phyloP scores from a whole-genome alignment of 306 rosid genomes.

The Trifolium repens region DNA sequence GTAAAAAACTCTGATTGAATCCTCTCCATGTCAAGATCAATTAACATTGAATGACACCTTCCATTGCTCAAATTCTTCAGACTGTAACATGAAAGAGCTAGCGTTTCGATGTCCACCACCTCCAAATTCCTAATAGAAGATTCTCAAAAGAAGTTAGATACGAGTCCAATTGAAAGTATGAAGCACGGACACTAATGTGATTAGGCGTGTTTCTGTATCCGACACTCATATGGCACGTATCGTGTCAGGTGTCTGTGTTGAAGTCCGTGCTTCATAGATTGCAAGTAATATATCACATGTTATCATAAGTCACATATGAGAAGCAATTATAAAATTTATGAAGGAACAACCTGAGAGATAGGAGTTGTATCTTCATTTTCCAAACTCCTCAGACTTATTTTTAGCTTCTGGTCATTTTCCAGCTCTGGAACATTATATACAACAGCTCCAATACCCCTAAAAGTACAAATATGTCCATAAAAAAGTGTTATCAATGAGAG shows the following conservation, averaged over 20 bases:
- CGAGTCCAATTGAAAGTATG: neutral
- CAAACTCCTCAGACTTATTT: constrained; percentile 81
- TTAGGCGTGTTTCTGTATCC: neutral
- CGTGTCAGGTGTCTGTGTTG: neutral
- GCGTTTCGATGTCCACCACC: constrained; percentile 92
- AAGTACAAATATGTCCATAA: constrained; percentile 25
- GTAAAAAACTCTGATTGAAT: constrained; percentile 22
- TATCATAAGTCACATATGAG: neutral
- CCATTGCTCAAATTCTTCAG: constrained; percentile 68
- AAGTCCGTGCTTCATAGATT: neutral
- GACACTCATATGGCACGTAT: neutral
- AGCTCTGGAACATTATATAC: constrained; percentile 75
- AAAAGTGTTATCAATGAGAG: constrained; percentile 20
- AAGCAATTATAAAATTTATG: constrained; percentile 30
- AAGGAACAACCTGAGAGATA: constrained; percentile 66
- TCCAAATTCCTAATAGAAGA: constrained; percentile 65
- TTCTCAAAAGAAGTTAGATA: constrained; percentile 26
- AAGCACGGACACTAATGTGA: neutral
- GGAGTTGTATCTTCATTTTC: constrained; percentile 71
- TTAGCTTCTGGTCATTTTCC: constrained; percentile 61
- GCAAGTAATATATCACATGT: constrained; percentile 17
- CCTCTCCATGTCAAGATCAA: constrained; percentile 7
- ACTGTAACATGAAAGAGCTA: constrained; percentile 72
- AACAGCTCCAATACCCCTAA: constrained; percentile 85
- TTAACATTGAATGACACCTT: constrained; percentile 47